Percentiles rank a stretch among this genome's conserved stretches.
Evolutionary conservation across 352 stramenopile genomes (phyloP).

Genomic region (Globisporangium nagaii): DNA sequence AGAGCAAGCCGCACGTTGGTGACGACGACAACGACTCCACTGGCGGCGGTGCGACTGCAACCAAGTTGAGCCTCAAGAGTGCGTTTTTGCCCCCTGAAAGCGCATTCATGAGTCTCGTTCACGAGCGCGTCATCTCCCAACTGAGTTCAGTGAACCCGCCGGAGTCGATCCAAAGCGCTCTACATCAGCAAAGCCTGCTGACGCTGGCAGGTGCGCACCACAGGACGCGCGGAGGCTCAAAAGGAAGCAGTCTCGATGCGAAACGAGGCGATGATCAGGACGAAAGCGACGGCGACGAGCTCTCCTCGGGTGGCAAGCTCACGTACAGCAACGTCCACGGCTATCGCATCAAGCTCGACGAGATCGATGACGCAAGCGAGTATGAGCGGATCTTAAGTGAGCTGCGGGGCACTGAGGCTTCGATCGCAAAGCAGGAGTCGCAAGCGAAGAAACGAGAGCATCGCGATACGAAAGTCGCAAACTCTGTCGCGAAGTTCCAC

Average conservation of each 20-base stretch:
- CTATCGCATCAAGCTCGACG: constrained; percentile 61
- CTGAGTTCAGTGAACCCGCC: constrained; percentile 29
- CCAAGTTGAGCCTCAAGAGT: neutral
- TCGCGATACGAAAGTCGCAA: constrained; percentile 16
- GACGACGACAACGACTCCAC: constrained; percentile 6
- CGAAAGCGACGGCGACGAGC: constrained; percentile 2
- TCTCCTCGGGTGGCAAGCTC: constrained; percentile 12
- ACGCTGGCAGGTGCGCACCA: constrained; percentile 18
- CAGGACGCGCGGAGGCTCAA: neutral
- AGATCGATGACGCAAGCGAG: constrained; percentile 50
- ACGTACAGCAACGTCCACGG: constrained; percentile 84
- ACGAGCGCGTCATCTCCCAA: constrained; percentile 7
- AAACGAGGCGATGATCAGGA: constrained; percentile 3
- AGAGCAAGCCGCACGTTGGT: constrained; percentile 19
- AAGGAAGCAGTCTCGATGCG: too few species aligned
- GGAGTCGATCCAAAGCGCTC: constrained; percentile 17
- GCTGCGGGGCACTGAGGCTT: constrained; percentile 44
- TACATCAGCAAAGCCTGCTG: constrained; percentile 40
- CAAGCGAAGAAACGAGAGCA: constrained; percentile 23
- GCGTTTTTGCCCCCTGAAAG: constrained; percentile 4
- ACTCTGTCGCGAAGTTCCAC: constrained; percentile 21
- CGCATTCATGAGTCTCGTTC: constrained; percentile 18
- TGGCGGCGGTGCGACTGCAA: neutral
- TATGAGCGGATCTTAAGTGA: constrained; percentile 76
- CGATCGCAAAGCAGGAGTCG: constrained; percentile 21